phyloP scores from a whole-genome alignment of 495 filamentous ascomycete species.

The Halenospora varia region DNA sequence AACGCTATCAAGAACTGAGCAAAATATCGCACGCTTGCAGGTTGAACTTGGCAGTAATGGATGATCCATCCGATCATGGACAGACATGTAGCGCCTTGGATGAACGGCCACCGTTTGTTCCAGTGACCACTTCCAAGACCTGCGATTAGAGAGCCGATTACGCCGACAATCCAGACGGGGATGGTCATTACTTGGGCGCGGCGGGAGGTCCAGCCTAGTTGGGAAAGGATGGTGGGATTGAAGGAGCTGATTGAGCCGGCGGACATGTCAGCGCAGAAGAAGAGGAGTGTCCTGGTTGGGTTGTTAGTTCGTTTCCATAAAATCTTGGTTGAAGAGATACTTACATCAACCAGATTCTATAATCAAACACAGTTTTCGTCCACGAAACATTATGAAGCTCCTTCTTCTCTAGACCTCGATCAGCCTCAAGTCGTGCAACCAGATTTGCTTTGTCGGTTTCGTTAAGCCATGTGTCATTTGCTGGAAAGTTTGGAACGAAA shows the following conservation, averaged over 20 bases:
- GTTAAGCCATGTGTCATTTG: slow-evolving; percentile 54
- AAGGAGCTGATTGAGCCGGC: slow-evolving; percentile 43
- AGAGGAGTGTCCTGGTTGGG: slow-evolving; percentile 1
- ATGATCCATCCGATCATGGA: slow-evolving; percentile 29
- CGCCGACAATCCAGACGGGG: slow-evolving; percentile 48
- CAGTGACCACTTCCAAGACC: slow-evolving; percentile 28
- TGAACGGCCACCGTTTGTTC: slow-evolving; percentile 21
- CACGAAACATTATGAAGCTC: not conserved
- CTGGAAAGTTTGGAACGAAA: slow-evolving; percentile 61
- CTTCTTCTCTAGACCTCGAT: slow-evolving; percentile 1
- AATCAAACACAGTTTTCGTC: slow-evolving; percentile 45
- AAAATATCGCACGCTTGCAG: slow-evolving; percentile 26
- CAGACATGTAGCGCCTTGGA: slow-evolving; percentile 19
- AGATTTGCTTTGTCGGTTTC: slow-evolving; percentile 60
- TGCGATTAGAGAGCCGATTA: slow-evolving; percentile 35
- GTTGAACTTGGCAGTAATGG: slow-evolving; percentile 9
- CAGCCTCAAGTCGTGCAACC: not conserved
- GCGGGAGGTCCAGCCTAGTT: slow-evolving; percentile 49
- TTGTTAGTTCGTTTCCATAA: not conserved
- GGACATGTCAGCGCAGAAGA: slow-evolving; percentile 44
- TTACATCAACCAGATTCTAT: slow-evolving; percentile 49
- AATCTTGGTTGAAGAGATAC: not conserved
- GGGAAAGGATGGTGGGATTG: slow-evolving; percentile 49
- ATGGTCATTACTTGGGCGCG: slow-evolving; percentile 52
- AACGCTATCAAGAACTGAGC: slow-evolving; percentile 35